Conservation (phyloP, 2,329 filamentous ascomycete genomes). For the Sordariomycetes sp. region DNA sequence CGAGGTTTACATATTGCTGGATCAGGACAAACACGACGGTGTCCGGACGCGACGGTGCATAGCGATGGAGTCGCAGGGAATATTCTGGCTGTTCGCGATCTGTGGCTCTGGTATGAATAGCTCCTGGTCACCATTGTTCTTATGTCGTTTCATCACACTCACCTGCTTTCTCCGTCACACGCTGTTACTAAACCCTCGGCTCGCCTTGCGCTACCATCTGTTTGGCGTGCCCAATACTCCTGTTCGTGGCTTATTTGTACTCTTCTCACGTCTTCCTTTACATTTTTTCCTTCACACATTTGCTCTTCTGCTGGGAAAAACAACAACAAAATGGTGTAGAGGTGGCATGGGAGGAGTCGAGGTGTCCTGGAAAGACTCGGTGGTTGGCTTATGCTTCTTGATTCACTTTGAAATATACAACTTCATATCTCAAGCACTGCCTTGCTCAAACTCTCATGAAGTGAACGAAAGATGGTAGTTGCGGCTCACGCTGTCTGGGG, state of each 20-base stretch:
- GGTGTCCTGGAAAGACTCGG: not conserved
- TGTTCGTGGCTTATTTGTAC: too few relatives aligned
- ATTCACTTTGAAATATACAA: too few relatives aligned
- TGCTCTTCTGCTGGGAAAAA: not conserved
- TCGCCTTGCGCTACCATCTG: not conserved
- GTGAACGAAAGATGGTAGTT: too few relatives aligned
- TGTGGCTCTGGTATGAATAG: too few relatives aligned
- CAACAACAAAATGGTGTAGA: not conserved
- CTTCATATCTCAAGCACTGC: too few relatives aligned
- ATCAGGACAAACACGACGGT: constrained; percentile 2
- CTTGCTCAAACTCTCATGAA: too few relatives aligned
- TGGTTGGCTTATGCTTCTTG: not conserved
- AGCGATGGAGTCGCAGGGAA: constrained; percentile 3
- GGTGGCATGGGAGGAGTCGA: not conserved
- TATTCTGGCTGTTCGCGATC: constrained; percentile 3
- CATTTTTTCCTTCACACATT: too few relatives aligned
- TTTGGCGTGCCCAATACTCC: not conserved
- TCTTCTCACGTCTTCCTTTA: not conserved
- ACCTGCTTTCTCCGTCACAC: not conserved
- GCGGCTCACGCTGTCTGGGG: too few relatives aligned
- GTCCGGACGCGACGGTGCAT: constrained; percentile 5
- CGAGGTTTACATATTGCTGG: constrained; percentile 5
- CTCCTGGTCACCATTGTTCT: too few relatives aligned
- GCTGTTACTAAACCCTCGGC: not conserved
- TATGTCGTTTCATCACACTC: not conserved